These are phyloP conservation scores for Narthecium ossifragum DNA, from an alignment of 106 monocot species.

Conservation along the genomic window DNA sequence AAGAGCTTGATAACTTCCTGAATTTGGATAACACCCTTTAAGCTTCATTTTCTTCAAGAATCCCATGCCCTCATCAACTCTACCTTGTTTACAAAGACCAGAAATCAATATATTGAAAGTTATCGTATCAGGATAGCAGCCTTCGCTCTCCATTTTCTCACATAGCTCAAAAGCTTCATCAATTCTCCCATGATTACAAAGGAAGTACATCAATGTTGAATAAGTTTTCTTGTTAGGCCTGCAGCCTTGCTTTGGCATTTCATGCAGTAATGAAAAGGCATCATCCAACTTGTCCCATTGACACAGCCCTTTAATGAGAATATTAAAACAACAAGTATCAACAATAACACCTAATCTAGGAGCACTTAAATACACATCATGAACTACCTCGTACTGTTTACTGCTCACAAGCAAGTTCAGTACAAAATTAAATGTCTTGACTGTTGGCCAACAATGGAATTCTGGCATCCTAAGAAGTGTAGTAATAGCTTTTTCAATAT, in stretches of 20 bases:
- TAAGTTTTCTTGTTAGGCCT: conserved; percentile 59
- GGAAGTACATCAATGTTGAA: conserved; percentile 67
- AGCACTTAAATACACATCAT: conserved; percentile 59
- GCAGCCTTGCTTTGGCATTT: conserved; percentile 80
- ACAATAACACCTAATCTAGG: conserved; percentile 45
- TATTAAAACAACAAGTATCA: conserved; percentile 92
- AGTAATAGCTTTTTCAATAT: conserved; percentile 53
- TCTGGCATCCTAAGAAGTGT: conserved; percentile 62
- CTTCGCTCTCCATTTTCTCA: conserved; percentile 52
- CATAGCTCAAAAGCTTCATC: conserved; percentile 65
- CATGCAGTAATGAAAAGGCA: conserved; percentile 64
- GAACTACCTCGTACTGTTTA: conserved; percentile 54
- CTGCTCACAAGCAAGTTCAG: conserved; percentile 72
- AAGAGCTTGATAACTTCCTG: conserved; percentile 77
- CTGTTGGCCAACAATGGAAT: conserved; percentile 65
- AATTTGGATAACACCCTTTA: conserved; percentile 70
- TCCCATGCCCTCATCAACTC: conserved; percentile 48
- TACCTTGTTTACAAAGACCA: conserved; percentile 59
- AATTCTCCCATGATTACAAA: conserved; percentile 51
- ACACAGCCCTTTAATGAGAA: conserved; percentile 86
- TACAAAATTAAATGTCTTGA: conserved; percentile 79
- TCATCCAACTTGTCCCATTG: conserved; percentile 46
- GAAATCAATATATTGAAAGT: conserved; percentile 75
- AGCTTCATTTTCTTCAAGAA: conserved; percentile 62
- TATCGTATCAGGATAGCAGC: conserved; percentile 51